A percentile compares a stretch with the other conserved stretches of the same genome.
Conservation (phyloP, 1,284 basidiomycete genomes). For the Hemileia vastatrix region DNA sequence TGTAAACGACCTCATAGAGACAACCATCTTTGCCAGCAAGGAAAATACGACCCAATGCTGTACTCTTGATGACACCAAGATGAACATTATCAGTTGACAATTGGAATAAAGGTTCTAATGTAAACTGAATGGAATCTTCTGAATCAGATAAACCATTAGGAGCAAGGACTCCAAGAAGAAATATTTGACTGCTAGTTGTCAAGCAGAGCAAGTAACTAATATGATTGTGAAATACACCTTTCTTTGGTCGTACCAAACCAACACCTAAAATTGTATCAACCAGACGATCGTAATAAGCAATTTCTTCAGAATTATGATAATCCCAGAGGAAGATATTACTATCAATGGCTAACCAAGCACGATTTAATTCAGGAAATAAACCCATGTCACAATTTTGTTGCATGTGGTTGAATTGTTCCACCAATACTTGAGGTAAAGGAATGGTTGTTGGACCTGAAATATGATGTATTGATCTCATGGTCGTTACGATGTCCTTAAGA, state of each 20-base stretch:
- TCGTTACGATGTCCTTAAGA: too few relatives aligned
- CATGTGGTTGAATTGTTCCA: too few relatives aligned
- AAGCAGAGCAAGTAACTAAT: slow-evolving; percentile 82
- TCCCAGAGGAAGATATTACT: slow-evolving; percentile 94
- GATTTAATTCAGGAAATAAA: slow-evolving; percentile 79
- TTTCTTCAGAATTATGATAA: slow-evolving; percentile 85
- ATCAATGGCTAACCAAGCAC: slow-evolving; percentile 91
- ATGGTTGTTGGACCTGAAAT: too few relatives aligned
- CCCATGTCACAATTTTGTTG: too few relatives aligned
- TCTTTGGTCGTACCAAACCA: slow-evolving; percentile 69
- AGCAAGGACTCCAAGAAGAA: slow-evolving; percentile 72
- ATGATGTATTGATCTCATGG: too few relatives aligned
- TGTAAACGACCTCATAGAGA: slow-evolving; percentile 87
- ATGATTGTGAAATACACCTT: slow-evolving; percentile 77
- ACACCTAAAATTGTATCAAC: slow-evolving; percentile 54
- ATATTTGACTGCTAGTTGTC: slow-evolving; percentile 69
- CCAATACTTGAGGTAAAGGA: too few relatives aligned
- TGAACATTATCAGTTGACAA: slow-evolving; percentile 58
- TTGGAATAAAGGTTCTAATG: too few relatives aligned
- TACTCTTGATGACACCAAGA: slow-evolving; percentile 73
- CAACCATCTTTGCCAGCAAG: slow-evolving; percentile 86
- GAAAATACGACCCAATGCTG: slow-evolving; percentile 75
- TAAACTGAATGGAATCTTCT: too few relatives aligned
- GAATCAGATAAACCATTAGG: too few relatives aligned
- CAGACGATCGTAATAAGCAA: slow-evolving; percentile 75